Evolutionary conservation across 768 basidiomycete genomes (phyloP).

Genomic region (Tephrocybe sp.): DNA sequence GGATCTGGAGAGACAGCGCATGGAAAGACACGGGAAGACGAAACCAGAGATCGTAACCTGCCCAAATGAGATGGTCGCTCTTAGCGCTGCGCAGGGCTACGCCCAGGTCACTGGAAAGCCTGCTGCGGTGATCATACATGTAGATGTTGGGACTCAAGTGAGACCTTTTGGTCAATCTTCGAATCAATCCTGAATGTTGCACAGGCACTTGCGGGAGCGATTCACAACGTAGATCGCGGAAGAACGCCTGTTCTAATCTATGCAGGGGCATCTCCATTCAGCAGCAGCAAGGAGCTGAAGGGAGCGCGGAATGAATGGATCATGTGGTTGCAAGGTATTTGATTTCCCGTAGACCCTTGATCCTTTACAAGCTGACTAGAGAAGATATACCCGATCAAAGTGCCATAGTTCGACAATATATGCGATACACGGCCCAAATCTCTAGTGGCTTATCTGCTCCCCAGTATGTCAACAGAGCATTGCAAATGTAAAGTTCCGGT

Average conservation of each 20-base stretch:
- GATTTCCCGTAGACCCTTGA: background rate
- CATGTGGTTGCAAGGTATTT: slow-evolving; percentile 65
- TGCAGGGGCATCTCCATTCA: slow-evolving; percentile 67
- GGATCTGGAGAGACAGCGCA: slow-evolving; percentile 58
- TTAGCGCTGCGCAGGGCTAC: slow-evolving; percentile 72
- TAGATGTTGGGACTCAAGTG: slow-evolving; percentile 69
- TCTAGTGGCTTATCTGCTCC: slow-evolving; percentile 49
- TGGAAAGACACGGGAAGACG: slow-evolving; percentile 32
- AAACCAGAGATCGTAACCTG: slow-evolving; percentile 57
- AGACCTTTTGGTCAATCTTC: slow-evolving; percentile 9
- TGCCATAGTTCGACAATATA: slow-evolving; percentile 71
- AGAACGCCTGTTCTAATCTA: slow-evolving; percentile 67
- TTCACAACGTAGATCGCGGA: slow-evolving; percentile 68
- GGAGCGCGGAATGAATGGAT: slow-evolving; percentile 74
- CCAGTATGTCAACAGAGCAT: slow-evolving; percentile 49
- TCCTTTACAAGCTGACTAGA: background rate
- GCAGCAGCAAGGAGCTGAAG: slow-evolving; percentile 49
- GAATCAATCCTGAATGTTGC: background rate
- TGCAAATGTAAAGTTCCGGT: slow-evolving; percentile 54
- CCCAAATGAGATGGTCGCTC: slow-evolving; percentile 75
- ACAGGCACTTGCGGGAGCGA: slow-evolving; percentile 66
- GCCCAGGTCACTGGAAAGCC: slow-evolving; percentile 63
- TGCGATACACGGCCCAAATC: slow-evolving; percentile 64
- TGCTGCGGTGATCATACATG: slow-evolving; percentile 72
- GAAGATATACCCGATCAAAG: slow-evolving; percentile 71